Evolutionary conservation across 192 early-diverging fungal genomes (phyloP).

Genomic region (Umbelopsis sp.): DNA sequence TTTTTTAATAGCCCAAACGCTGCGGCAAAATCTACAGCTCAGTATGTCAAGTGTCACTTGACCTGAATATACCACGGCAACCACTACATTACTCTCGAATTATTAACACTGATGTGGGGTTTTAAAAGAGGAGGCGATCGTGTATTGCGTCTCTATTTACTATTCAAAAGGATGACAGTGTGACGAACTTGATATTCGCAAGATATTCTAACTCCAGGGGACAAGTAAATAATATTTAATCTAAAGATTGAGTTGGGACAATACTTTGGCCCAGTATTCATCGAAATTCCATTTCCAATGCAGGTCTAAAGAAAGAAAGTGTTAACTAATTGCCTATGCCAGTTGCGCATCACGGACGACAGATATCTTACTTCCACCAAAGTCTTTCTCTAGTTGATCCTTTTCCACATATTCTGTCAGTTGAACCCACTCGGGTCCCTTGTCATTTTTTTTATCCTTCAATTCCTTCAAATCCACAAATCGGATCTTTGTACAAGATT

Average conservation of each 20-base stretch:
- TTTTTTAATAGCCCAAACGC: too few relatives aligned
- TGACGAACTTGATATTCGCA: too few relatives aligned
- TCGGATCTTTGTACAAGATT: constrained; percentile 17
- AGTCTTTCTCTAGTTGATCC: constrained; percentile 29
- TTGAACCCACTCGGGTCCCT: constrained; percentile 20
- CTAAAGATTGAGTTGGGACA: background rate
- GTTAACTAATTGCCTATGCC: background rate
- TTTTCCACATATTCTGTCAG: constrained; percentile 21
- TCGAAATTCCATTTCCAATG: constrained; percentile 10
- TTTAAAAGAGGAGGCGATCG: too few relatives aligned
- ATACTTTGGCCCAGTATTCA: background rate
- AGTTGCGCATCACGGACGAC: background rate
- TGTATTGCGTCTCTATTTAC: too few relatives aligned
- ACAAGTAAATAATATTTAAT: too few relatives aligned
- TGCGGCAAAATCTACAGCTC: too few relatives aligned
- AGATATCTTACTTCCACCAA: constrained; percentile 14
- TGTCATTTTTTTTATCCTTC: constrained; percentile 23
- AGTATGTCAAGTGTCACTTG: too few relatives aligned
- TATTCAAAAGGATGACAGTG: too few relatives aligned
- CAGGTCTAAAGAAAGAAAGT: background rate
- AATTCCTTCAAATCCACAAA: constrained; percentile 27
- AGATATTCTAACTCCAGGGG: too few relatives aligned
- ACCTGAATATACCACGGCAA: too few relatives aligned
- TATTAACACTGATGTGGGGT: too few relatives aligned
- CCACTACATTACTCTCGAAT: too few relatives aligned